phyloP scores from a whole-genome alignment of 148 eudicot genomes.

The Diospyros kaki region DNA sequence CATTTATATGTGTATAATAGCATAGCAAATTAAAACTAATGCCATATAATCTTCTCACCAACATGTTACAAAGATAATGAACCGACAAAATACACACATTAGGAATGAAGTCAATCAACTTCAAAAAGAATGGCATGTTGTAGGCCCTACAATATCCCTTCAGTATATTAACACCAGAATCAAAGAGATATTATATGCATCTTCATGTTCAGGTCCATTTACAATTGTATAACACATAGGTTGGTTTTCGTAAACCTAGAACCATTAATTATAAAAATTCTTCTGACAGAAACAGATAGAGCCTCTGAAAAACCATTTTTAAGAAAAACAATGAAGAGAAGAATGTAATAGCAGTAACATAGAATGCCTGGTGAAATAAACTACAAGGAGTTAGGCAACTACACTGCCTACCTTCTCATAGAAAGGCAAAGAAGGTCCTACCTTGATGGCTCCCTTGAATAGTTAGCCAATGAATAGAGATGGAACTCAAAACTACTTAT shows the following conservation, averaged over 20 bases:
- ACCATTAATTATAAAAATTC: not conserved
- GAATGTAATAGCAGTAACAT: not conserved
- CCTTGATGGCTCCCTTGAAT: not conserved
- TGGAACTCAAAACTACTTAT: not conserved
- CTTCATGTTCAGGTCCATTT: not conserved
- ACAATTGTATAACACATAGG: not conserved
- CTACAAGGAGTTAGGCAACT: no score
- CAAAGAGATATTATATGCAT: not conserved
- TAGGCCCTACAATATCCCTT: not conserved
- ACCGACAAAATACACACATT: not conserved
- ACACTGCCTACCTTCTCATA: not conserved
- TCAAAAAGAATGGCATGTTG: not conserved
- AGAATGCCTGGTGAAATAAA: not conserved
- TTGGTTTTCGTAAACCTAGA: not conserved
- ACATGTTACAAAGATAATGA: not conserved
- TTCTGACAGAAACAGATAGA: not conserved
- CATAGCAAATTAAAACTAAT: not conserved
- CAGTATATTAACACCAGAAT: not conserved
- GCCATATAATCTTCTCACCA: not conserved
- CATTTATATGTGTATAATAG: not conserved
- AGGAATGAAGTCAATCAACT: not conserved
- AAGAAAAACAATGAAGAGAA: not conserved
- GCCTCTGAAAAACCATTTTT: not conserved
- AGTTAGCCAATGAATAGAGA: no score
- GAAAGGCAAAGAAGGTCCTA: not conserved